Percentiles rank a stretch among this genome's conserved stretches.
These are phyloP conservation scores for Oenanthe javanica DNA, from an alignment of 140 eudicot genomes.

Conservation along the genomic window DNA sequence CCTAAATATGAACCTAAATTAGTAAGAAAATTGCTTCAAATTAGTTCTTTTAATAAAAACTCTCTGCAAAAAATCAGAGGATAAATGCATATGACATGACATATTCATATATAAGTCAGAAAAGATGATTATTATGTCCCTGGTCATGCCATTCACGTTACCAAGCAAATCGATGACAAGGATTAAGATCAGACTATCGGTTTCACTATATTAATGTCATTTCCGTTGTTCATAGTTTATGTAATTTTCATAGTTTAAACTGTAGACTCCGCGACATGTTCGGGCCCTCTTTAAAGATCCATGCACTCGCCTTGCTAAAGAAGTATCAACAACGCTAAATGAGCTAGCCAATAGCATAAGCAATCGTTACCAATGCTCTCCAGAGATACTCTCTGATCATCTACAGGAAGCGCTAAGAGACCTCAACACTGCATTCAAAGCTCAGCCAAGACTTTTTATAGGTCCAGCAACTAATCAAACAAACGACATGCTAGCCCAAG, in stretches of 20 bases:
- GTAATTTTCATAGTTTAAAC: background rate
- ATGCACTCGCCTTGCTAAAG: slow-evolving; percentile 57
- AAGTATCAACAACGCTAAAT: slow-evolving; percentile 55
- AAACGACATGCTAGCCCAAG: slow-evolving; percentile 38
- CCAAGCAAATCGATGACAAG: background rate
- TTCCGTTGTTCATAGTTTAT: background rate
- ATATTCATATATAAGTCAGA: background rate
- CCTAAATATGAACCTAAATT: background rate
- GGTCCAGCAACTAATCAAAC: slow-evolving; percentile 41
- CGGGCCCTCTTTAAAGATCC: slow-evolving; percentile 79
- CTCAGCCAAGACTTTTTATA: slow-evolving; percentile 83
- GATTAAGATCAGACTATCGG: background rate
- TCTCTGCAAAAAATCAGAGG: background rate
- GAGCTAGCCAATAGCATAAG: slow-evolving; percentile 76
- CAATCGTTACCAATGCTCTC: slow-evolving; percentile 69
- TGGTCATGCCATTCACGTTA: background rate
- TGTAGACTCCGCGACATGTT: slow-evolving; percentile 72
- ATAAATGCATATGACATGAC: background rate
- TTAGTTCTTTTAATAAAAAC: background rate
- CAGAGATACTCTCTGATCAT: slow-evolving; percentile 55
- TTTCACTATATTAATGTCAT: background rate
- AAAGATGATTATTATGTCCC: background rate
- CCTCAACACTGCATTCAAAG: slow-evolving; percentile 66
- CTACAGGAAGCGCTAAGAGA: slow-evolving; percentile 65
- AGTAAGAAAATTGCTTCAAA: background rate